Percentiles rank a stretch among this genome's conserved stretches.
Conservation (phyloP, 306 rosid genomes). For the Ceratonia siliqua region DNA sequence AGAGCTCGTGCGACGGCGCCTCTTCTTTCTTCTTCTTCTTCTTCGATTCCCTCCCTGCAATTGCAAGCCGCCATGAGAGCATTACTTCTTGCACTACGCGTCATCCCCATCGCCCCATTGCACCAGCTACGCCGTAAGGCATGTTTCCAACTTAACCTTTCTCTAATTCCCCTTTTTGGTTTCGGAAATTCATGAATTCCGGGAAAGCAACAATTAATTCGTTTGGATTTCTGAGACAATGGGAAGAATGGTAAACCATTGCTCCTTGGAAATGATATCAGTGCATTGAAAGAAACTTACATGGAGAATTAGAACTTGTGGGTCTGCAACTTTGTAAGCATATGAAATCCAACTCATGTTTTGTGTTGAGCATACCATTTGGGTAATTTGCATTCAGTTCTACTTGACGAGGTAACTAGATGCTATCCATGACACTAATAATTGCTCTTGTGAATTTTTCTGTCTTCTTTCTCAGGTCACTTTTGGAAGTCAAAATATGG, state of each 20-base stretch:
- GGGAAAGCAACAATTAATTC: background rate
- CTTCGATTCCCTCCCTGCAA: background rate
- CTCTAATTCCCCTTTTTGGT: background rate
- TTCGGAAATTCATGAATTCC: background rate
- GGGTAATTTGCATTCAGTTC: background rate
- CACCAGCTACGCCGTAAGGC: conserved; percentile 18
- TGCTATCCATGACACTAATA: background rate
- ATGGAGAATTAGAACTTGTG: background rate
- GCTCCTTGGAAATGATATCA: background rate
- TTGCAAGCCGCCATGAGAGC: background rate
- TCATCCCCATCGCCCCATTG: background rate
- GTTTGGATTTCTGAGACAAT: background rate
- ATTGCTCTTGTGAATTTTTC: conserved; percentile 15
- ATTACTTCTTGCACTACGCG: background rate
- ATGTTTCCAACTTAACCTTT: background rate
- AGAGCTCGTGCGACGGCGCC: conserved; percentile 3
- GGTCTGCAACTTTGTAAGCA: background rate
- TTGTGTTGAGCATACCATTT: background rate
- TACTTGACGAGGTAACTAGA: background rate
- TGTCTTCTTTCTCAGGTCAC: conserved; percentile 27
- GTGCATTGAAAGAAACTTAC: background rate
- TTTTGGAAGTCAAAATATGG: conserved; percentile 35
- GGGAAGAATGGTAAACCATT: background rate
- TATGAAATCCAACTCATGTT: background rate
- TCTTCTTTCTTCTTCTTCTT: background rate